These are phyloP conservation scores for Solanum appendiculatum DNA, from an alignment of 257 asterid species.

Conservation along the genomic window DNA sequence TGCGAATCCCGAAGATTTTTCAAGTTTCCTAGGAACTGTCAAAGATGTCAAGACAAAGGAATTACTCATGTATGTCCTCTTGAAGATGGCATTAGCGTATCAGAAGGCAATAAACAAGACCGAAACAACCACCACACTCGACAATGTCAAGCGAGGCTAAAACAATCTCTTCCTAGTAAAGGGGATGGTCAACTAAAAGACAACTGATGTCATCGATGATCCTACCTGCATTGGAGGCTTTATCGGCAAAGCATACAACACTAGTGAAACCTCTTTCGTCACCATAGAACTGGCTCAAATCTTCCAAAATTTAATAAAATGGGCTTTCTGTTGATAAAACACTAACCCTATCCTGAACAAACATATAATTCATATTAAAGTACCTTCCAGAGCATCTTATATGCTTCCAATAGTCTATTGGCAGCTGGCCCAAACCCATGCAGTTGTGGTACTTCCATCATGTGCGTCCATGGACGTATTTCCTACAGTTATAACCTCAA, in stretches of 20 bases:
- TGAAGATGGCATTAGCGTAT: neutral
- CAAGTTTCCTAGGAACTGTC: slow-evolving; percentile 82
- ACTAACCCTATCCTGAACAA: neutral
- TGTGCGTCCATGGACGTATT: slow-evolving; percentile 99
- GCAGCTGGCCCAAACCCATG: slow-evolving; percentile 99
- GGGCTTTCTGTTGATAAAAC: neutral
- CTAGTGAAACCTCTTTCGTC: neutral
- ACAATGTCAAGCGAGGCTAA: neutral
- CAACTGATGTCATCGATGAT: neutral
- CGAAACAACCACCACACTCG: neutral
- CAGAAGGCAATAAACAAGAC: neutral
- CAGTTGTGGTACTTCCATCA: slow-evolving; percentile 99
- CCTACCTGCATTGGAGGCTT: neutral
- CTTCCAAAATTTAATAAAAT: neutral
- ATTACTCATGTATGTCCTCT: neutral
- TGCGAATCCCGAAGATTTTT: slow-evolving; percentile 93
- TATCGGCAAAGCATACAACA: neutral
- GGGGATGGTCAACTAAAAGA: neutral
- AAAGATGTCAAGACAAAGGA: neutral
- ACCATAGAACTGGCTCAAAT: neutral
- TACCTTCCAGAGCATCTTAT: slow-evolving; percentile 98
- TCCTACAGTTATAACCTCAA: slow-evolving; percentile 36
- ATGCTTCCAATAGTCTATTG: slow-evolving; percentile 87
- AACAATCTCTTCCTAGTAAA: neutral
- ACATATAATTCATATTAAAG: neutral